Conservation (phyloP, 306 rosid species). For the Citrullus mucosospermus region DNA sequence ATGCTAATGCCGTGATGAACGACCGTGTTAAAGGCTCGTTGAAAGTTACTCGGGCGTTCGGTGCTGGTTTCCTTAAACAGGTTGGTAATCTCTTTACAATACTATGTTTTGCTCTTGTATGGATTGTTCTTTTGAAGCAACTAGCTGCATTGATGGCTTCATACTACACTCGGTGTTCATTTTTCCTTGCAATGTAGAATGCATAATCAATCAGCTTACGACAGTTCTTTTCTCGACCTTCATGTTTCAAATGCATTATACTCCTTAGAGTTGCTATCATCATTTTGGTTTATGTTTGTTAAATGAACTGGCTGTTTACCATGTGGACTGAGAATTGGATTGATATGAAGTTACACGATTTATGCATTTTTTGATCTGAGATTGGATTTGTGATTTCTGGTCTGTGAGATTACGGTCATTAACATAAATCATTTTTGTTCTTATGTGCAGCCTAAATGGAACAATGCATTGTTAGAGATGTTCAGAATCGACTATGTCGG, state of each 20-base stretch:
- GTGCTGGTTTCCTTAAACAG: conserved; percentile 98
- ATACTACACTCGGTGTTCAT: neutral
- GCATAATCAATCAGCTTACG: neutral
- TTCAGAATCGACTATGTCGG: conserved; percentile 90
- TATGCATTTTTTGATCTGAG: neutral
- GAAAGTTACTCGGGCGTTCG: conserved; percentile 93
- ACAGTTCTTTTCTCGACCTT: neutral
- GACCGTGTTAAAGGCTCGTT: conserved; percentile 94
- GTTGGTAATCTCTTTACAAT: conserved; percentile 18
- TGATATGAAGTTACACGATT: neutral
- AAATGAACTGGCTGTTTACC: neutral
- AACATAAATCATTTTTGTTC: neutral
- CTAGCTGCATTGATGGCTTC: neutral
- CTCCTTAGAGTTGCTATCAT: neutral
- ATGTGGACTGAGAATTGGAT: neutral
- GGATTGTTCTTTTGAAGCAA: neutral
- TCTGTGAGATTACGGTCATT: neutral
- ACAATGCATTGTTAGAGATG: conserved; percentile 79
- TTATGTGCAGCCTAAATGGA: conserved; percentile 86
- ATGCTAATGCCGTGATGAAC: conserved; percentile 61
- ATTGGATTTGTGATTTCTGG: neutral
- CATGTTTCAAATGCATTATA: neutral
- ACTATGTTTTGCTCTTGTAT: neutral
- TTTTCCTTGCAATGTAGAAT: neutral
- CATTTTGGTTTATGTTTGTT: neutral